Evolutionary conservation across 108 stramenopile species (phyloP).

Genomic region (Craspedostauros australis): DNA sequence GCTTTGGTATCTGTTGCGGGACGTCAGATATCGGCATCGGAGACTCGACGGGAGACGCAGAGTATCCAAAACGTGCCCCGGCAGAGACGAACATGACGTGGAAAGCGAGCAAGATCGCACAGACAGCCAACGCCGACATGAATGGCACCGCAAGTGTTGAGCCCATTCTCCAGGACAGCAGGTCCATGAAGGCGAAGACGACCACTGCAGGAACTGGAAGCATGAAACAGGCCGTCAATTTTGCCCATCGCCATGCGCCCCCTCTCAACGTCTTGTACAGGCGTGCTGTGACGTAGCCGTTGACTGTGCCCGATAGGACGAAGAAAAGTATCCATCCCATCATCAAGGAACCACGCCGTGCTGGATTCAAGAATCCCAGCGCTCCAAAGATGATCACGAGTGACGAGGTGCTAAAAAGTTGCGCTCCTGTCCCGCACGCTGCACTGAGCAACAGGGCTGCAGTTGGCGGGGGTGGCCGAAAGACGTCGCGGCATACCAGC

Average conservation of each 20-base stretch:
- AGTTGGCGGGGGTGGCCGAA: slow-evolving; percentile 64
- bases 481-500: slow-evolving; percentile 86
- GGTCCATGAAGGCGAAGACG: slow-evolving; percentile 75
- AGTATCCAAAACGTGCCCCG: slow-evolving; percentile 89
- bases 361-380: slow-evolving; percentile 83
- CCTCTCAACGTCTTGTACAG: slow-evolving; percentile 95
- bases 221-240: slow-evolving; percentile 59
- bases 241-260: slow-evolving; percentile 79
- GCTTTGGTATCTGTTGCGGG: slow-evolving; percentile 80
- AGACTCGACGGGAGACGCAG: slow-evolving; percentile 80
- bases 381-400: slow-evolving; percentile 78
- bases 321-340: slow-evolving; percentile 86
- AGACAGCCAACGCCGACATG: slow-evolving; percentile 60
- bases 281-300: slow-evolving; percentile 79
- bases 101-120: slow-evolving; percentile 83
- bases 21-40: slow-evolving; percentile 71
- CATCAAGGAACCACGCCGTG: slow-evolving; percentile 83
- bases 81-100: slow-evolving; percentile 85
- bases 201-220: slow-evolving; percentile 75
- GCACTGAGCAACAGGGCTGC: slow-evolving; percentile 77
- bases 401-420: slow-evolving; percentile 61
- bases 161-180: slow-evolving; percentile 46
- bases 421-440: slow-evolving; percentile 77
- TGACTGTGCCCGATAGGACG: slow-evolving; percentile 80
- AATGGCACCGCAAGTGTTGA: slow-evolving; percentile 81